phyloP scores from a whole-genome alignment of 192 early-diverging fungal species.

The Umbelopsis vinacea region DNA sequence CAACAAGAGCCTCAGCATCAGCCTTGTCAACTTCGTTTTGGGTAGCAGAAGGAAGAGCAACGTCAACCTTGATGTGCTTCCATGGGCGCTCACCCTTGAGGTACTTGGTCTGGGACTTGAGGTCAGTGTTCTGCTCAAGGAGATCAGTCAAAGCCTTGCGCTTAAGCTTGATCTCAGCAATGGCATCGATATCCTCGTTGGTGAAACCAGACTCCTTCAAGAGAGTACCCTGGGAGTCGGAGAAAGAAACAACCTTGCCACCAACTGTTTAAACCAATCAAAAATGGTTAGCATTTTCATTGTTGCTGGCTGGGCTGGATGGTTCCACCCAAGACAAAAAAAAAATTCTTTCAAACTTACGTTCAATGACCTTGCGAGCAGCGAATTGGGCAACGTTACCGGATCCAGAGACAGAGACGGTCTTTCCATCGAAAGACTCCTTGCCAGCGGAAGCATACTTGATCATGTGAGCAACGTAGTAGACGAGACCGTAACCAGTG shows the following conservation, averaged over 20 bases:
- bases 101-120: slow-evolving; percentile 52
- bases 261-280: slow-evolving; percentile 32
- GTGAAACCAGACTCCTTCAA: slow-evolving; percentile 55
- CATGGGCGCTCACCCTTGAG: slow-evolving; percentile 57
- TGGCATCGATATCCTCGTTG: slow-evolving; percentile 50
- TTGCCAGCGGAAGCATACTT: slow-evolving; percentile 23
- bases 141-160: slow-evolving; percentile 53
- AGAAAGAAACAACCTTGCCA: slow-evolving; percentile 55
- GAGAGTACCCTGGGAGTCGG: slow-evolving; percentile 57
- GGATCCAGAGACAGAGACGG: slow-evolving; percentile 54
- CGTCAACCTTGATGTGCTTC: slow-evolving; percentile 51
- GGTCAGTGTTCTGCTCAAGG: slow-evolving; percentile 37
- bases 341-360: background rate
- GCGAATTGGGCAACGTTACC: slow-evolving; percentile 62
- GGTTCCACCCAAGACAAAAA: too few relatives aligned
- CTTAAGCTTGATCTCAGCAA: slow-evolving; percentile 58
- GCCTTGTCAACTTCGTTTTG: slow-evolving; percentile 62
- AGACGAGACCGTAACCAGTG: slow-evolving; percentile 60
- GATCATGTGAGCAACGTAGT: slow-evolving; percentile 54
- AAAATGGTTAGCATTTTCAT: background rate
- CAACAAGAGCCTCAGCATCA: slow-evolving; percentile 53
- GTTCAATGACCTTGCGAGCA: slow-evolving; percentile 57
- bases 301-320: too few relatives aligned
- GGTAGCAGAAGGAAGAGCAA: slow-evolving; percentile 60
- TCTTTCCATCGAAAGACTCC: slow-evolving; percentile 54